These are phyloP conservation scores for Suillus cothurnatus DNA, from an alignment of 768 basidiomycete genomes.

Conservation along the genomic window DNA sequence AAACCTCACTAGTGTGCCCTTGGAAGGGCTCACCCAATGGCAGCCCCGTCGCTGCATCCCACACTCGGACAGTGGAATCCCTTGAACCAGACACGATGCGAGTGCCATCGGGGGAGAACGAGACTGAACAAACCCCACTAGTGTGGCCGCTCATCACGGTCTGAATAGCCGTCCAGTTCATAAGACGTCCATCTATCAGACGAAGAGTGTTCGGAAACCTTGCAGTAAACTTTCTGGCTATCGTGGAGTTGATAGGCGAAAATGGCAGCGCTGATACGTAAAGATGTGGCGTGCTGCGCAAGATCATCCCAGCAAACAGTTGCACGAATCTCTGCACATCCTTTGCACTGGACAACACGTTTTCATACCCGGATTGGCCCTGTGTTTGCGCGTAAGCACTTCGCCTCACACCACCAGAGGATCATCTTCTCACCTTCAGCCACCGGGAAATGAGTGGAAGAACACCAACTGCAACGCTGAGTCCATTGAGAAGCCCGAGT, in stretches of 20 bases:
- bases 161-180: slow-evolving; percentile 8
- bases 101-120: slow-evolving; percentile 14
- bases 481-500: slow-evolving; percentile 1
- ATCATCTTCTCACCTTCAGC: background rate
- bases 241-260: slow-evolving; percentile 13
- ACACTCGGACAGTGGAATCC: too few relatives aligned
- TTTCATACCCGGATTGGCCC: slow-evolving; percentile 5
- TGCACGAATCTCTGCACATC: slow-evolving; percentile 18
- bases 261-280: slow-evolving; percentile 29
- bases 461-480: background rate
- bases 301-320: slow-evolving; percentile 16
- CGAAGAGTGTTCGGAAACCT: too few relatives aligned
- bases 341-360: background rate
- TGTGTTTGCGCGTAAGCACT: background rate
- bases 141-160: slow-evolving; percentile 7
- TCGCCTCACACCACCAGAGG: background rate
- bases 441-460: background rate
- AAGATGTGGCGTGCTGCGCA: slow-evolving; percentile 24
- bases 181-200: background rate
- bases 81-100: too few relatives aligned
- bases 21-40: too few relatives aligned
- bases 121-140: background rate
- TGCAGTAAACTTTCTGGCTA: too few relatives aligned
- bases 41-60: too few relatives aligned
- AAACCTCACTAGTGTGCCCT: too few relatives aligned